phyloP scores from a whole-genome alignment of 441 rosid species.

The Mallotus repandus region DNA sequence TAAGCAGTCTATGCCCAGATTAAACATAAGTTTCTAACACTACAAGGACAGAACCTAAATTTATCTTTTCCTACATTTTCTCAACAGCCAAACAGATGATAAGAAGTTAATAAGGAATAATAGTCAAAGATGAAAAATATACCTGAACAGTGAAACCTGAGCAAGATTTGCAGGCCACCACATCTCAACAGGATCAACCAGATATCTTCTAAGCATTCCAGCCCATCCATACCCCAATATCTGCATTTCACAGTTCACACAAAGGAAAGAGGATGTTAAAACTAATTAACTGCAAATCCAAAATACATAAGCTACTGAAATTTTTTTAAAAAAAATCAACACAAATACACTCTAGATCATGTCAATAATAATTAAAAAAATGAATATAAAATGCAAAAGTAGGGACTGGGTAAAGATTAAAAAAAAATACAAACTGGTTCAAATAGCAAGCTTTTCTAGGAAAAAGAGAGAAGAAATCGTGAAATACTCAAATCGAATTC shows the following conservation, averaged over 20 bases:
- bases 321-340: too few relatives aligned
- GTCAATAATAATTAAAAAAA: too few relatives aligned
- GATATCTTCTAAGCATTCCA: conserved; percentile 84
- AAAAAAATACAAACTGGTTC: too few relatives aligned
- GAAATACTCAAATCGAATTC: not conserved
- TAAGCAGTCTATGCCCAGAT: not conserved
- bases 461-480: not conserved
- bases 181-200: conserved; percentile 95
- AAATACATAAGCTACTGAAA: not conserved
- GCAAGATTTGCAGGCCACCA: conserved; percentile 99
- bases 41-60: not conserved
- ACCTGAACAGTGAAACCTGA: conserved; percentile 96
- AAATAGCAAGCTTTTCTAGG: not conserved
- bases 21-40: conserved; percentile 15
- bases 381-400: not conserved
- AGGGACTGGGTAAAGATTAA: not conserved
- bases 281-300: not conserved
- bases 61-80: conserved; percentile 19
- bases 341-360: too few relatives aligned
- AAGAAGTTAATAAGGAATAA: not conserved
- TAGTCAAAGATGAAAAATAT: conserved; percentile 5
- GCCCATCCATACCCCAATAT: conserved; percentile 97
- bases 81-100: conserved; percentile 24
- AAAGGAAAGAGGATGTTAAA: not conserved
- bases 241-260: conserved; percentile 32